Evolutionary conservation across 2,329 filamentous ascomycete genomes (phyloP).

Genomic region (Aspergillus vadensis): DNA sequence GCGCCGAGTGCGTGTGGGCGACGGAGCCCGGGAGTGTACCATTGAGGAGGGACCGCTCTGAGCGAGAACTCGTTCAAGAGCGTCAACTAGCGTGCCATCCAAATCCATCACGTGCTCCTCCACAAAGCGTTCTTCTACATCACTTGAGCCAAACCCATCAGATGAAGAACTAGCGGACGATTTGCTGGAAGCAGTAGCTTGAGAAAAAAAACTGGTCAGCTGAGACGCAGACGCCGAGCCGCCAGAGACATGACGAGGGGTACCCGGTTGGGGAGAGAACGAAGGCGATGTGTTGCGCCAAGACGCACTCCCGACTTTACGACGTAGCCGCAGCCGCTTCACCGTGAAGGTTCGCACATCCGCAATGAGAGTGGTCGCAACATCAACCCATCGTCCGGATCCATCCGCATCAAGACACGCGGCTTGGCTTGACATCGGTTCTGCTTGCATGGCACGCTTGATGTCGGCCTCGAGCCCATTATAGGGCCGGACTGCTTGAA

Average conservation of each 20-base stretch:
- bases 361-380: constrained; percentile 59
- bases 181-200: constrained; percentile 27
- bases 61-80: constrained; percentile 57
- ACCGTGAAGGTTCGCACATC: constrained; percentile 58
- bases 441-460: constrained; percentile 58
- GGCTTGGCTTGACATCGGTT: constrained; percentile 49
- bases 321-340: constrained; percentile 57
- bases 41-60: constrained; percentile 47
- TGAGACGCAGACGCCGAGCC: constrained; percentile 28
- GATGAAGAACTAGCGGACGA: constrained; percentile 19
- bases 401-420: constrained; percentile 36
- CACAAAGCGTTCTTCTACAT: constrained; percentile 53
- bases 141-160: constrained; percentile 27
- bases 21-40: constrained; percentile 44
- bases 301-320: constrained; percentile 39
- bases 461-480: constrained; percentile 55
- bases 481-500: constrained; percentile 61
- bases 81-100: constrained; percentile 60
- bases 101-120: constrained; percentile 60
- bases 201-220: constrained; percentile 30
- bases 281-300: constrained; percentile 25
- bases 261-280: constrained; percentile 24
- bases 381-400: constrained; percentile 56
- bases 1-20: constrained; percentile 40
- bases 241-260: constrained; percentile 30